phyloP scores from a whole-genome alignment of 345 rosid species.

The Ailanthus altissimus region DNA sequence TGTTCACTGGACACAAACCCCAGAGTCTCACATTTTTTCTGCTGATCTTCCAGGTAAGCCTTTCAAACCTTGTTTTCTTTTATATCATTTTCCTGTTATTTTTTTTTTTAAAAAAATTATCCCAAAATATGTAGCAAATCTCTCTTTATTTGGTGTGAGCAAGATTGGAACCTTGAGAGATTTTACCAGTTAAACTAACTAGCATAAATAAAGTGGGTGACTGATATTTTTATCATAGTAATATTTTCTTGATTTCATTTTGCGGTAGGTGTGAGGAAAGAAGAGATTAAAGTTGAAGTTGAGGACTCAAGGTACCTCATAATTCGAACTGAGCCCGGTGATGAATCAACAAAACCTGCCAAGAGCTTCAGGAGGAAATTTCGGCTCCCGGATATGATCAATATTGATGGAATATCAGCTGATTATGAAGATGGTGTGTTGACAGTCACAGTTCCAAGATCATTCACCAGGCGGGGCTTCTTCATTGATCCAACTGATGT shows the following conservation, averaged over 20 bases:
- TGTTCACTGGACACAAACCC: constrained; percentile 68
- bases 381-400: constrained; percentile 58
- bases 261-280: constrained; percentile 68
- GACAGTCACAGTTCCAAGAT: constrained; percentile 64
- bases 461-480: constrained; percentile 39
- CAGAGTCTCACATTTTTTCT: constrained; percentile 66
- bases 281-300: constrained; percentile 72
- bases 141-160: too few relatives aligned
- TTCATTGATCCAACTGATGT: constrained; percentile 54
- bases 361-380: constrained; percentile 63
- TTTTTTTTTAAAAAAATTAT: too few relatives aligned
- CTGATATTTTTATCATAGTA: neutral
- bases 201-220: too few relatives aligned
- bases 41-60: constrained; percentile 66
- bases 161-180: too few relatives aligned
- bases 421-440: constrained; percentile 68
- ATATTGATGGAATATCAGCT: constrained; percentile 61
- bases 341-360: constrained; percentile 38
- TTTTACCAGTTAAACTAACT: too few relatives aligned
- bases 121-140: too few relatives aligned
- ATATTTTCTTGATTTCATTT: constrained; percentile 10
- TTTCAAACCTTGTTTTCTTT: neutral
- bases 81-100: neutral
- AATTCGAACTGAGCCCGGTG: constrained; percentile 56
- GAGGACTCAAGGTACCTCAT: constrained; percentile 69